Conservation (phyloP, 1,139 yeast genomes). For the Sugiyamaella neomexicana region DNA sequence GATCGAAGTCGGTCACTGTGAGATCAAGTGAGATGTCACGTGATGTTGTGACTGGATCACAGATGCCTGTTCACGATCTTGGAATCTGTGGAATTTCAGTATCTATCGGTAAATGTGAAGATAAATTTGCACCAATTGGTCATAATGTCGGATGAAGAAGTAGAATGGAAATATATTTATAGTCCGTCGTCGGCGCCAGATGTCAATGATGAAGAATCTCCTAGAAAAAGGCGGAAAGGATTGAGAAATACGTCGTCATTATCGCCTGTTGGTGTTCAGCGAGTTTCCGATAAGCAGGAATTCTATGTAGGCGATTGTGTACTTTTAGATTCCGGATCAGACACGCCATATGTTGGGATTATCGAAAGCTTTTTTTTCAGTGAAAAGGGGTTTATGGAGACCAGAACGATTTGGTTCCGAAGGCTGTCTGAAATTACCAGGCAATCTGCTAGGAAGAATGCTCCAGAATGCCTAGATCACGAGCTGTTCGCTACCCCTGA, state of each 20-base stretch:
- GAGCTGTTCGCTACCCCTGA: slow-evolving; percentile 30
- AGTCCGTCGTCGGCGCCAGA: not conserved
- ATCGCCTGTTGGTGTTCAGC: slow-evolving; percentile 23
- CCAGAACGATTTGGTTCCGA: slow-evolving; percentile 27
- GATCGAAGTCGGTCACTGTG: too few relatives aligned
- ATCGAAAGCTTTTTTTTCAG: slow-evolving; percentile 27
- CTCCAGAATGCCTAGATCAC: slow-evolving; percentile 10
- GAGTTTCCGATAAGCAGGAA: slow-evolving; percentile 22
- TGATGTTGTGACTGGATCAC: too few relatives aligned
- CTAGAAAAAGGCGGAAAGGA: slow-evolving; percentile 10
- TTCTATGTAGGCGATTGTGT: slow-evolving; percentile 31
- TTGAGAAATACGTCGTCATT: slow-evolving; percentile 13
- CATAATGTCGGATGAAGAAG: slow-evolving; percentile 9
- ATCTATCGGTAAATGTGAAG: not conserved
- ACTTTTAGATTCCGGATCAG: slow-evolving; percentile 24
- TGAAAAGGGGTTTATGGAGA: slow-evolving; percentile 25
- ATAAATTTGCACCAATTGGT: not conserved
- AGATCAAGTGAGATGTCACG: too few relatives aligned
- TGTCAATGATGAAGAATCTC: not conserved
- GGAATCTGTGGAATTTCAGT: not conserved
- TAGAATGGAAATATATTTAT: slow-evolving; percentile 11
- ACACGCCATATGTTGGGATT: slow-evolving; percentile 27
- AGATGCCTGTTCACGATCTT: too few relatives aligned
- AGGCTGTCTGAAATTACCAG: slow-evolving; percentile 19
- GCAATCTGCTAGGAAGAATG: slow-evolving; percentile 16